These are phyloP conservation scores for Pulchroboletus neoregius DNA, from an alignment of 1,284 basidiomycete species.

Conservation along the genomic window DNA sequence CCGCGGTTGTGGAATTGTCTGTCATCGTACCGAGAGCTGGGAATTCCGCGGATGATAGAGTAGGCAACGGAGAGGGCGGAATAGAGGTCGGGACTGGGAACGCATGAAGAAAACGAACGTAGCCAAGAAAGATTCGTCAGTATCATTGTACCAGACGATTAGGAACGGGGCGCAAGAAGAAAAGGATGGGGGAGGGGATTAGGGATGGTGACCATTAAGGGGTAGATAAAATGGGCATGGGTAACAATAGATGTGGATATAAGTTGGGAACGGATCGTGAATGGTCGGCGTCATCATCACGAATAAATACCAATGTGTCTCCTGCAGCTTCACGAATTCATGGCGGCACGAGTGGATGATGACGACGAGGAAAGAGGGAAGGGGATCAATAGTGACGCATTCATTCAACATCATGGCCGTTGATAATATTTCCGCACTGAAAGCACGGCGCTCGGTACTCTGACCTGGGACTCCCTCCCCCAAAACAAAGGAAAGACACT, in stretches of 20 bases:
- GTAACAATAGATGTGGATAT: conserved; percentile 5
- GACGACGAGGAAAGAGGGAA: conserved; percentile 18
- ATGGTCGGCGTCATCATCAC: conserved; percentile 23
- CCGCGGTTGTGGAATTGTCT: conserved; percentile 23
- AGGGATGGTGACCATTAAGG: conserved; percentile 12
- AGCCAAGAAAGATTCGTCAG: conserved; percentile 44
- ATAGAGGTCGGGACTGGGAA: conserved; percentile 41
- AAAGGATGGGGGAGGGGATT: conserved; percentile 26
- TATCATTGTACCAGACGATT: conserved; percentile 43
- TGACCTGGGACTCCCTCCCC: conserved; percentile 71
- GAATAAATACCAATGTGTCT: conserved; percentile 19
- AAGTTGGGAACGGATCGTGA: conserved; percentile 15
- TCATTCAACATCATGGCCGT: conserved; percentile 50
- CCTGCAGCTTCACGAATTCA: conserved; percentile 30
- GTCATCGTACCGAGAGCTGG: conserved; percentile 47
- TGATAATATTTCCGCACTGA: conserved; percentile 75
- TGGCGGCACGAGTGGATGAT: conserved; percentile 24
- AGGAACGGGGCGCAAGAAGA: conserved; percentile 41
- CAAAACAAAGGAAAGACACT: conserved; percentile 50
- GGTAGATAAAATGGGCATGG: not conserved
- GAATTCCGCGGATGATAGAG: conserved; percentile 68
- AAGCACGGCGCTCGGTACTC: conserved; percentile 79
- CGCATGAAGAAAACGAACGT: conserved; percentile 33
- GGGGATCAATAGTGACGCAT: conserved; percentile 24
- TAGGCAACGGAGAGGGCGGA: conserved; percentile 48